Evolutionary conservation across 1,284 basidiomycete species (phyloP), one percentile per base, ranked within the genome.

Genomic region (Moesziomyces globuligerus): DNA sequence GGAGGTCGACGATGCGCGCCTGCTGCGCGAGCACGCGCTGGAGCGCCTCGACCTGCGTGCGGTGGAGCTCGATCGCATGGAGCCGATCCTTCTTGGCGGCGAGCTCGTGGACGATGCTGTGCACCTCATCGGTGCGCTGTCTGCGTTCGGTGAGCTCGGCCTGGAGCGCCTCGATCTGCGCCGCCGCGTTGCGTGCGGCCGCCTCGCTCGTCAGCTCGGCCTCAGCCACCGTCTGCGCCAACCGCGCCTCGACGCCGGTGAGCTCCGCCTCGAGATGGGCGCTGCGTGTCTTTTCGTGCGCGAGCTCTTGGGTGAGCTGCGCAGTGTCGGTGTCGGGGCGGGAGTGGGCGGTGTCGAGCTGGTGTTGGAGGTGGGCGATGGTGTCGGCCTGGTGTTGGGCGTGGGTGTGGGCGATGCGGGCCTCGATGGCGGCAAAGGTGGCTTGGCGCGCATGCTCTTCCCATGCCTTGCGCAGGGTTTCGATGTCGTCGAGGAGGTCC

Each of bases 401-500:
- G 7, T 24, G 38, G 11, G 37, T 11, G 7, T 64, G 55, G 15
- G 45, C 43, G 13, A 59, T 13, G 7, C 29, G 9, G 5, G 48
- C 29, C 36, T 72, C 69, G 15, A 40, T 42, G 10, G 38, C n/a
- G 7, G 44, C 24, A 25, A 67, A 72, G 2, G 34, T 7, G 0
- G 54, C 11, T 20, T 36, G 45, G 1, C 37, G 47, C 8, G 46
- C 36, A 8, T 39, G 36, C 7, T 66, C 48, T 24, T 62, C 55
- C 49, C 52, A 55, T 3, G n/a, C 52, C 1, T 7, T 6, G 6
- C 48, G 46, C 1, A 64, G 26, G 1, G 34, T 17, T 21, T 47
- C 55, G 24, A 72, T 38, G 21, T 72, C 69, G 37, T 72, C 69
- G 20, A 72, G 15, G 8, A 72, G 37, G 23, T 72, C 69, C 2